These are phyloP conservation scores for Phaeotremella skinneri DNA, from an alignment of 768 basidiomycete genomes.

Conservation along the genomic window DNA sequence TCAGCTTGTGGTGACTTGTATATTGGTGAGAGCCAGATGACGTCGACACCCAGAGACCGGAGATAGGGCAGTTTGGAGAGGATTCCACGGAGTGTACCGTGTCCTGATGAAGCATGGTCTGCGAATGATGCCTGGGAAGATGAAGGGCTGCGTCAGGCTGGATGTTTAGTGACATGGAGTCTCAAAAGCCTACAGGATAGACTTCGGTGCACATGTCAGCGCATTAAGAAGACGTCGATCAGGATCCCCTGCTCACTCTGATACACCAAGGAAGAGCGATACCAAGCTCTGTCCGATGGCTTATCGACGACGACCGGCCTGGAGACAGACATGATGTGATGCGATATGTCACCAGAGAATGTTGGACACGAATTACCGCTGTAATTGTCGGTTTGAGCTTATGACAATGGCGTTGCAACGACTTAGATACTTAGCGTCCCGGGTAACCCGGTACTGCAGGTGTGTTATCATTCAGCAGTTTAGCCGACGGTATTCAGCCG, in stretches of 20 bases:
- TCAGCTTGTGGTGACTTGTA: conserved; percentile 67
- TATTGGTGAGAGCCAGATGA: conserved; percentile 70
- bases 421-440: too few relatives aligned
- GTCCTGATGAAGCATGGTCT: conserved; percentile 26
- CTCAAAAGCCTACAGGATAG: conserved; percentile 20
- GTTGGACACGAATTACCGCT: too few relatives aligned
- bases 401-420: too few relatives aligned
- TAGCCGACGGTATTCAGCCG: too few relatives aligned
- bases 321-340: not conserved
- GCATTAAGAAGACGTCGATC: not conserved
- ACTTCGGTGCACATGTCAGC: conserved; percentile 15
- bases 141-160: not conserved
- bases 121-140: conserved; percentile 27
- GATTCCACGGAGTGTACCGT: conserved; percentile 61
- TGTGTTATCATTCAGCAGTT: too few relatives aligned
- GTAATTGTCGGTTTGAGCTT: too few relatives aligned
- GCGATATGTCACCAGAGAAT: too few relatives aligned
- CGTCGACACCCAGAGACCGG: conserved; percentile 64
- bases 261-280: conserved; percentile 30
- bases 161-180: not conserved
- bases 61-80: conserved; percentile 66
- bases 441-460: too few relatives aligned
- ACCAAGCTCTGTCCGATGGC: conserved; percentile 33
- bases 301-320: conserved; percentile 10
- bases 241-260: conserved; percentile 17